Conservation (phyloP, 2,329 filamentous ascomycete genomes). For the Penicillium janthinellum region DNA sequence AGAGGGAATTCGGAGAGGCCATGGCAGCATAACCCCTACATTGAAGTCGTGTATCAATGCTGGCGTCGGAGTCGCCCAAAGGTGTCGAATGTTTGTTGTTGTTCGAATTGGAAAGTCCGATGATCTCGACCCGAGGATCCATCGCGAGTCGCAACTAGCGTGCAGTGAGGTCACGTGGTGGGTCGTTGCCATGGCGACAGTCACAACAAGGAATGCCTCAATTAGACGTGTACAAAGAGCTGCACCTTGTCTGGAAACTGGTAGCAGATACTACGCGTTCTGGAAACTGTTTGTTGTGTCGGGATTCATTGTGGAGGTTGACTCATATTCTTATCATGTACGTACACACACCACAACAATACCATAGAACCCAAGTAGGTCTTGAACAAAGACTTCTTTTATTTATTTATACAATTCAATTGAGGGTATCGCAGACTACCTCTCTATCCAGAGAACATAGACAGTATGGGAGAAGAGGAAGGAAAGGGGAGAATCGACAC, state of each 20-base stretch:
- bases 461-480: too few relatives aligned
- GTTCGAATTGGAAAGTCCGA: conserved; percentile 14
- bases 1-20: conserved; percentile 43
- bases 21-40: conserved; percentile 31
- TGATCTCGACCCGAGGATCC: conserved; percentile 23
- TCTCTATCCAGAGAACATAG: too few relatives aligned
- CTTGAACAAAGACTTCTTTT: too few relatives aligned
- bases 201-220: conserved; percentile 23
- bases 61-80: conserved; percentile 21
- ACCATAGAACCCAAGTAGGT: too few relatives aligned
- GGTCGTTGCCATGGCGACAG: conserved; percentile 19
- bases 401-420: too few relatives aligned
- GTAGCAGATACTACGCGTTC: neutral
- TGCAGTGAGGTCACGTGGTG: conserved; percentile 22
- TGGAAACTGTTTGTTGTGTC: too few relatives aligned
- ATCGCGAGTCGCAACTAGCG: conserved; percentile 14
- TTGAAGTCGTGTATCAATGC: conserved; percentile 32
- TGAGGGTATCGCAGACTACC: too few relatives aligned
- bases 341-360: too few relatives aligned
- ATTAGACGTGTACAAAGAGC: neutral
- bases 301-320: too few relatives aligned
- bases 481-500: too few relatives aligned
- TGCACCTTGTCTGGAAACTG: neutral
- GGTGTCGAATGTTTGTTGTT: conserved; percentile 30
- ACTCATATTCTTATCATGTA: too few relatives aligned